Percentiles rank a stretch among this genome's conserved stretches.
Evolutionary conservation across 768 basidiomycete species (phyloP).

Genomic region (Boletus bicolor): DNA sequence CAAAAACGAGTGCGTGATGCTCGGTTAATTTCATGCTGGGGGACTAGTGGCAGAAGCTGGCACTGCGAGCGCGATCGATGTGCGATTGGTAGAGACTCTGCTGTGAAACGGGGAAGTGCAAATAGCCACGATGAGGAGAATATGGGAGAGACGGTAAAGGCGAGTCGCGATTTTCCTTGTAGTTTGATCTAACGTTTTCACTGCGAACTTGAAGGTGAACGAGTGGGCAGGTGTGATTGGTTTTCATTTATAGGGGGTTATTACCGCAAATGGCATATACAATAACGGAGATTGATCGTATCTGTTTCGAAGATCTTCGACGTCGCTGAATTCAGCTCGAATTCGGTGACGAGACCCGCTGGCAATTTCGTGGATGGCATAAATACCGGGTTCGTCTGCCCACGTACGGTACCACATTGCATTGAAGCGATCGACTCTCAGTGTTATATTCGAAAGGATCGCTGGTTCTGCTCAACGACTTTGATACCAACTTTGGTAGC

Average conservation of each 20-base stretch:
- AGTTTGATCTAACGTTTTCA: no score
- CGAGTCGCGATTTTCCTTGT: no score
- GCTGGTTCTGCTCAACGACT: not conserved
- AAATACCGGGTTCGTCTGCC: not conserved
- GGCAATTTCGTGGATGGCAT: not conserved
- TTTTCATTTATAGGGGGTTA: not conserved
- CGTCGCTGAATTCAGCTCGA: not conserved
- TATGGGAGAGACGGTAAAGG: not conserved
- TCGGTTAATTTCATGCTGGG: conserved; percentile 13
- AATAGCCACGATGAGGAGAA: not conserved
- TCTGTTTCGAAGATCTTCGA: not conserved
- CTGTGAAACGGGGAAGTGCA: not conserved
- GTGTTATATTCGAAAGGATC: not conserved
- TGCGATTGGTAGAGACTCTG: conserved; percentile 15
- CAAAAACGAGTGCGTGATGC: conserved; percentile 55
- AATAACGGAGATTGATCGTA: not conserved
- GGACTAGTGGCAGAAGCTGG: not conserved
- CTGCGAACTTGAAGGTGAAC: no score
- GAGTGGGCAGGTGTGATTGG: no score
- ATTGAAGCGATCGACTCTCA: not conserved
- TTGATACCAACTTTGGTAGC: not conserved
- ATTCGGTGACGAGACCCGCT: not conserved
- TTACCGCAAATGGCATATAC: not conserved
- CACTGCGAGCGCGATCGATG: conserved; percentile 1
- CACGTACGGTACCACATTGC: not conserved